phyloP scores from a whole-genome alignment of 2,329 filamentous ascomycete species.

The Fusarium mangiferae region DNA sequence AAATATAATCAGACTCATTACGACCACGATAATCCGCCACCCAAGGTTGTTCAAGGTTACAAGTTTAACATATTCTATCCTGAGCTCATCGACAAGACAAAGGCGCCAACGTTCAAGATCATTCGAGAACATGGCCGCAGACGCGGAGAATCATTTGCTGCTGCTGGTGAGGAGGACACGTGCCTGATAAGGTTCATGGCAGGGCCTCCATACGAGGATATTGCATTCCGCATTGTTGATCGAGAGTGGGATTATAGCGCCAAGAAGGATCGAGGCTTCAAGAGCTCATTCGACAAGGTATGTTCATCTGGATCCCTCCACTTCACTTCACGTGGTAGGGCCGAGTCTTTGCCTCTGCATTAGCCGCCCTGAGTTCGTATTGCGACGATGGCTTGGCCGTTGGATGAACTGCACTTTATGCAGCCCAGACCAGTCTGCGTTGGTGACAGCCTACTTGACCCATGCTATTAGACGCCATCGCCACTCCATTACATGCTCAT shows the following conservation, averaged over 20 bases:
- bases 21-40: slow-evolving; percentile 96
- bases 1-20: slow-evolving; percentile 99
- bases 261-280: slow-evolving; percentile 93
- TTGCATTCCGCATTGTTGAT: slow-evolving; percentile 97
- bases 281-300: slow-evolving; percentile 97
- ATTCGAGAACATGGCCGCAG: slow-evolving; percentile 91
- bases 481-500: slow-evolving; percentile 7
- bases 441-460: slow-evolving; percentile 17
- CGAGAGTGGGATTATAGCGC: slow-evolving; percentile 99
- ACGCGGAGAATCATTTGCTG: slow-evolving; percentile 90
- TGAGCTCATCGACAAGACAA: slow-evolving; percentile 93
- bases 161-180: slow-evolving; percentile 95
- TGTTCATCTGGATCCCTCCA: slow-evolving; percentile 45
- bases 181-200: slow-evolving; percentile 96
- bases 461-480: slow-evolving; percentile 3
- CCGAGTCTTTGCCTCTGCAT: slow-evolving; percentile 18
- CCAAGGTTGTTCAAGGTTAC: slow-evolving; percentile 98
- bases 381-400: slow-evolving; percentile 11
- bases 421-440: slow-evolving; percentile 19
- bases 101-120: slow-evolving; percentile 95
- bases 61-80: slow-evolving; percentile 99
- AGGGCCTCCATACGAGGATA: slow-evolving; percentile 94
- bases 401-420: slow-evolving; percentile 18
- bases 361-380: slow-evolving; percentile 14
- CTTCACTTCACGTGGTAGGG: slow-evolving; percentile 24